A percentile compares a stretch with the other conserved stretches of the same genome.
phyloP scores from a whole-genome alignment of 2,329 filamentous ascomycete species.

The Hymenoscyphus occultus region DNA sequence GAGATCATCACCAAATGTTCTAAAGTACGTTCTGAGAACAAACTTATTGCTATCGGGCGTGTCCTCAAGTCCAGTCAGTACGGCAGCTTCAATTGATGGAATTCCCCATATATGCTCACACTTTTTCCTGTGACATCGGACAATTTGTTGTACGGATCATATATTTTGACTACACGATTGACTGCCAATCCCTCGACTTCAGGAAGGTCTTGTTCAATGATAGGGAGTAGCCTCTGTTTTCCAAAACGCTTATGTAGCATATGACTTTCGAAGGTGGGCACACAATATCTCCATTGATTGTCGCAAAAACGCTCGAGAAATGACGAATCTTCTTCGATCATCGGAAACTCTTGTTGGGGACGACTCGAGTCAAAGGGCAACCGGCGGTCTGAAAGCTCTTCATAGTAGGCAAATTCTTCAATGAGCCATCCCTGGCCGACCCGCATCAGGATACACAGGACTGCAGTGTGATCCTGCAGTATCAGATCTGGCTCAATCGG shows the following conservation, averaged over 20 bases:
- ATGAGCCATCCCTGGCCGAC: slow-evolving; percentile 13
- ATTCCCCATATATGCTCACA: not conserved
- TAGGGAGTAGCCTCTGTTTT: slow-evolving; percentile 30
- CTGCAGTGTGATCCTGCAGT: slow-evolving; percentile 23
- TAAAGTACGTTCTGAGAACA: slow-evolving; percentile 32
- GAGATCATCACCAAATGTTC: slow-evolving; percentile 20
- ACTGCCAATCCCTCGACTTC: slow-evolving; percentile 21
- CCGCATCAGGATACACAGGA: slow-evolving; percentile 15
- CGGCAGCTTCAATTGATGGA: not conserved
- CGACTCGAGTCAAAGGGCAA: slow-evolving; percentile 30
- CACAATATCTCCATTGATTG: slow-evolving; percentile 34
- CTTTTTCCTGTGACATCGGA: not conserved
- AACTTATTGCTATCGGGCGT: slow-evolving; percentile 27
- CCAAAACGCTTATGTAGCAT: slow-evolving; percentile 28
- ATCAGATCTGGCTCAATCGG: slow-evolving; percentile 26
- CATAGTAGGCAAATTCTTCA: slow-evolving; percentile 15
- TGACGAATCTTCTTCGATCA: slow-evolving; percentile 13
- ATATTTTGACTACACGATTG: slow-evolving; percentile 28
- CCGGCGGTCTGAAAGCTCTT: slow-evolving; percentile 19
- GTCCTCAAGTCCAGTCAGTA: not conserved
- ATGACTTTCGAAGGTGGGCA: slow-evolving; percentile 25
- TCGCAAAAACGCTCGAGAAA: slow-evolving; percentile 33
- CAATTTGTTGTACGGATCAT: slow-evolving; percentile 31
- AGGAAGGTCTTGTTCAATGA: slow-evolving; percentile 24
- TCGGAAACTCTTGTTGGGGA: slow-evolving; percentile 25